Base-by-base conservation (phyloP, 108 stramenopile genomes). In the Discostella stelligeroides region DNA sequence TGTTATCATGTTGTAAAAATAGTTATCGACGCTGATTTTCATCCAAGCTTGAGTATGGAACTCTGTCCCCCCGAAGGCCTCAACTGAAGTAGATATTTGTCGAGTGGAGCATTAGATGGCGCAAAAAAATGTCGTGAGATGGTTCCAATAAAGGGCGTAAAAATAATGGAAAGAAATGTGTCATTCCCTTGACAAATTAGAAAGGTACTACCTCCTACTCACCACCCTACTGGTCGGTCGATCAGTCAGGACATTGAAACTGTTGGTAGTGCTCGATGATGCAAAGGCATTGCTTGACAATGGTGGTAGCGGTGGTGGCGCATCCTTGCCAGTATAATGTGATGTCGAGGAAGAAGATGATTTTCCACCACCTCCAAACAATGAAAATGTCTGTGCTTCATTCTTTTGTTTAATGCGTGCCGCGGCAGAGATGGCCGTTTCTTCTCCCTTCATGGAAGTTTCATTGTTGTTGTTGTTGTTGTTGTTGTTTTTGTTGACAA, bases 231-330 rank as follows among this genome's bases (percentile, higher is more conserved):
- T 78, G 8, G 90, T 87, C 17, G 90, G 86, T 37, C 90, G 75
- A 55, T 82, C 87, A 11, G 90, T 91, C 46, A 88, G 61, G 15
- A 91, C 90, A 65, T 91, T 86, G 67, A 70, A 83, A 38, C 82
- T 85, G 68, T 91, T 91, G 54, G 78, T 85, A 4, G 76, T 75
- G 53, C 64, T 75, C 18, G 80, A 70, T 25, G 80, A 82, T 38
- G 90, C 90, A 77, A 85, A 91, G 25, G 82, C 80, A 63, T 91
- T 91, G 73, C 74, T 67, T 14, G 80, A 81, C 13, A 60, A 34
- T 5, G 34, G 34, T 6, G 34, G 34, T 28, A 10, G 11, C 10
- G 2, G 11, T 49, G 3, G 41, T 51, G 65, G 18, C 29, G 17
- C 57, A 41, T 9, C 63, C 51, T 12, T 37, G 50, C 27, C 30